phyloP scores from a whole-genome alignment of 179 eudicot genomes.

The Camellia oleifera region DNA sequence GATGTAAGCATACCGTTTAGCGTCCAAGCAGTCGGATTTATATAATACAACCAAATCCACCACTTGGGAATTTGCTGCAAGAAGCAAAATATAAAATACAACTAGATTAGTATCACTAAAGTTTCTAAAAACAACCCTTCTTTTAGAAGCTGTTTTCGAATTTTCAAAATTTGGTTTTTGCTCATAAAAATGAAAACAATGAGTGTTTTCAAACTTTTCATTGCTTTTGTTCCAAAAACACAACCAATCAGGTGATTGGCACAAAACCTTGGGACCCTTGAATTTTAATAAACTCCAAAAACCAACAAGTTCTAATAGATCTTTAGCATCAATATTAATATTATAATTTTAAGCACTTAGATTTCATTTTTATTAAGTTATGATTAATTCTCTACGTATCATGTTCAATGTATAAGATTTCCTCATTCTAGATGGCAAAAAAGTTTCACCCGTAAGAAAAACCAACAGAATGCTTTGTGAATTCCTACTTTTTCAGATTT shows the following conservation, averaged over 20 bases:
- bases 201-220: too few relatives aligned
- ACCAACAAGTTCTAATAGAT: neutral
- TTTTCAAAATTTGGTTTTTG: too few relatives aligned
- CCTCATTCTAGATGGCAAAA: neutral
- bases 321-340: neutral
- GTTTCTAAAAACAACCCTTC: too few relatives aligned
- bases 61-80: constrained; percentile 72
- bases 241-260: neutral
- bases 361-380: neutral
- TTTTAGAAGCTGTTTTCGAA: too few relatives aligned
- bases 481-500: neutral
- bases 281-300: too few relatives aligned
- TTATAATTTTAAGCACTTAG: neutral
- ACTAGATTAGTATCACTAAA: neutral
- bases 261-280: too few relatives aligned
- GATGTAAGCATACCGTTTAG: constrained; percentile 60
- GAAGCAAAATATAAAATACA: neutral
- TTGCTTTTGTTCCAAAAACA: too few relatives aligned
- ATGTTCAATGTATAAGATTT: neutral
- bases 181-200: too few relatives aligned
- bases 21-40: constrained; percentile 70
- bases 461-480: neutral
- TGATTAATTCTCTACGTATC: neutral
- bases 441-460: neutral
- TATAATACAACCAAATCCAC: constrained; percentile 70